Evolutionary conservation across 495 filamentous ascomycete species (phyloP).

Genomic region (Xylaria curta): DNA sequence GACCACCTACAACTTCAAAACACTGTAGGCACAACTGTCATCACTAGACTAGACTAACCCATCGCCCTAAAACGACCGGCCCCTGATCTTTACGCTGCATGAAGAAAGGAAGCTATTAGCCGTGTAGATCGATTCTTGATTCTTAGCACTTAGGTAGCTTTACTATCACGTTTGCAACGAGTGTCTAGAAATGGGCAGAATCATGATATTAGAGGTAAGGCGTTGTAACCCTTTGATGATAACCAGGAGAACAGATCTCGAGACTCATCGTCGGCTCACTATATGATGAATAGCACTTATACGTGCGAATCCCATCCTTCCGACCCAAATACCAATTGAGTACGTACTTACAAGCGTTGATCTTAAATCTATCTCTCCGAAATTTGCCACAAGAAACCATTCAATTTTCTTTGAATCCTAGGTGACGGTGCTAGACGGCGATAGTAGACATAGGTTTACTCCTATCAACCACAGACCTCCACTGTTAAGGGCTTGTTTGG

Average conservation of each 20-base stretch:
- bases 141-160: neutral
- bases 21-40: too few relatives aligned
- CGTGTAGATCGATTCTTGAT: neutral
- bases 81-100: neutral
- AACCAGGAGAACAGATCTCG: neutral
- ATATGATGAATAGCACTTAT: neutral
- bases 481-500: neutral
- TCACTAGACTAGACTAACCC: too few relatives aligned
- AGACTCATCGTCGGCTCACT: neutral
- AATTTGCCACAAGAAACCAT: neutral
- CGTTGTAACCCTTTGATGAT: neutral
- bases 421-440: neutral
- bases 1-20: too few relatives aligned
- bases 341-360: too few relatives aligned
- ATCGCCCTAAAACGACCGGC: too few relatives aligned
- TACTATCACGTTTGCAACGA: neutral
- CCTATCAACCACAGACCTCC: neutral
- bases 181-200: neutral
- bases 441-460: neutral
- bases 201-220: neutral
- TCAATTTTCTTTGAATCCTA: neutral
- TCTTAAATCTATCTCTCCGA: neutral
- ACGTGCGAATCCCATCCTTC: neutral
- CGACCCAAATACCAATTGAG: neutral
- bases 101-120: too few relatives aligned